Percentiles rank a stretch among this genome's conserved stretches.
Evolutionary conservation across 2,329 filamentous ascomycete genomes (phyloP).

Genomic region (Fusarium cicatricum): DNA sequence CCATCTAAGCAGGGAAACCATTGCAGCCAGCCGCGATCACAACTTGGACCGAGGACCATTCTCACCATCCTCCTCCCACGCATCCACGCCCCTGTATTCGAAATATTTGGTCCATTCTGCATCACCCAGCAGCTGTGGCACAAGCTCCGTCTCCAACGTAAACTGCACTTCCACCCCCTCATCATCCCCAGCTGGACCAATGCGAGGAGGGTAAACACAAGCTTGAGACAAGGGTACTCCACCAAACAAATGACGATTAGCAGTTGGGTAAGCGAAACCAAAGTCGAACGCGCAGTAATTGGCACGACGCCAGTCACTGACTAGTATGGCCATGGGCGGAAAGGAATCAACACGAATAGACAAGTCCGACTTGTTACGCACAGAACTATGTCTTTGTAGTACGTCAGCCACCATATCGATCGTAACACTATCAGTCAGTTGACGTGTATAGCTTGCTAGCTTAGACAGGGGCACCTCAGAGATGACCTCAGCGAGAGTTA

Average conservation of each 20-base stretch:
- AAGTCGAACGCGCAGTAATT: conserved; percentile 44
- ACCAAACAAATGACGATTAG: conserved; percentile 46
- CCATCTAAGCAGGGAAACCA: too few species aligned
- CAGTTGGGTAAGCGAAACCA: conserved; percentile 47
- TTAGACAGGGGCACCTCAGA: conserved; percentile 47
- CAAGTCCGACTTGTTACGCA: conserved; percentile 49
- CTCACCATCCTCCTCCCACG: conserved; percentile 4
- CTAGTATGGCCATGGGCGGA: conserved; percentile 47
- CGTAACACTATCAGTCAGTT: conserved; percentile 47
- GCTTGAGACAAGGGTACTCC: conserved; percentile 39
- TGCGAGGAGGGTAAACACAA: conserved; percentile 45
- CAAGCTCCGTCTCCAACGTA: conserved; percentile 46
- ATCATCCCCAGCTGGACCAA: conserved; percentile 41
- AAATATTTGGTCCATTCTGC: conserved; percentile 49
- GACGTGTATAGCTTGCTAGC: conserved; percentile 49
- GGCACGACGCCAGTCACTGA: conserved; percentile 48
- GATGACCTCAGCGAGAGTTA: conserved; percentile 47
- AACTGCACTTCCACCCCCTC: conserved; percentile 48
- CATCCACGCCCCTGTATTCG: conserved; percentile 49
- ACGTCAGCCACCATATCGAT: conserved; percentile 41
- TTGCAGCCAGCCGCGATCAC: not conserved
- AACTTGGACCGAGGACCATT: conserved; percentile 2
- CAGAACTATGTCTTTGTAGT: conserved; percentile 43
- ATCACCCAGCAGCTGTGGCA: conserved; percentile 44
- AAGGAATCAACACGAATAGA: conserved; percentile 47